Conservation (phyloP, 2,329 filamentous ascomycete species). For the Trichoderma lentiforme region DNA sequence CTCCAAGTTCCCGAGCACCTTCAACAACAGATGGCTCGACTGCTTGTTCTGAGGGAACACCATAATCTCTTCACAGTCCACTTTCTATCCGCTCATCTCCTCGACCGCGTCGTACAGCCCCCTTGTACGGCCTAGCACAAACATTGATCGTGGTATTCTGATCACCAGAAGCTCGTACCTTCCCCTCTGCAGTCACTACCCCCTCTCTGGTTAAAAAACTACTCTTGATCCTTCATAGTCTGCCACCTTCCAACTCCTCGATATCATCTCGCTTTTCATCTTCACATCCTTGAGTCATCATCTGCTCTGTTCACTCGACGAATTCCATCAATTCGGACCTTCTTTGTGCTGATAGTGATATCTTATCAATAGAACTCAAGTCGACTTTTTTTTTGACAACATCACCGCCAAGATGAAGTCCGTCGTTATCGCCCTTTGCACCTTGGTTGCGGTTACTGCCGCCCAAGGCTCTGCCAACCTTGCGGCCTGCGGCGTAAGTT, state of each 20-base stretch:
- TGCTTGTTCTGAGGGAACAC: slow-evolving; percentile 17
- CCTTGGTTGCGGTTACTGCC: slow-evolving; percentile 39
- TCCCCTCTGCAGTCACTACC: slow-evolving; percentile 19
- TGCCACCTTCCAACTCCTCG: not conserved
- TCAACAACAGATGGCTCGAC: slow-evolving; percentile 1
- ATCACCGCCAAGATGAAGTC: slow-evolving; percentile 49
- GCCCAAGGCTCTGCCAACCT: slow-evolving; percentile 44
- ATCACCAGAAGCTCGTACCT: slow-evolving; percentile 17
- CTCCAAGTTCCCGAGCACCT: not conserved
- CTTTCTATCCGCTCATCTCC: slow-evolving; percentile 22
- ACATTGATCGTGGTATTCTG: slow-evolving; percentile 24
- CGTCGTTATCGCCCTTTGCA: slow-evolving; percentile 41
- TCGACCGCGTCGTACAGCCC: slow-evolving; percentile 24
- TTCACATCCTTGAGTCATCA: not conserved
- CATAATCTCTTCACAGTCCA: slow-evolving; percentile 14
- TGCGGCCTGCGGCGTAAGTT: slow-evolving; percentile 53
- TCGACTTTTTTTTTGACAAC: slow-evolving; percentile 15
- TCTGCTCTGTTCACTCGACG: not conserved
- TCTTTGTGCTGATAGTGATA: not conserved
- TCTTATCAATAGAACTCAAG: slow-evolving; percentile 15
- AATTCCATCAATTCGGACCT: not conserved
- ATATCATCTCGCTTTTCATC: not conserved
- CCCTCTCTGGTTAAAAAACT: slow-evolving; percentile 2
- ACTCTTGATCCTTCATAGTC: not conserved
- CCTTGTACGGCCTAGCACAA: slow-evolving; percentile 32